Evolutionary conservation across 176 grass and related monocot genomes (phyloP).

Genomic region (Carex parvula): DNA sequence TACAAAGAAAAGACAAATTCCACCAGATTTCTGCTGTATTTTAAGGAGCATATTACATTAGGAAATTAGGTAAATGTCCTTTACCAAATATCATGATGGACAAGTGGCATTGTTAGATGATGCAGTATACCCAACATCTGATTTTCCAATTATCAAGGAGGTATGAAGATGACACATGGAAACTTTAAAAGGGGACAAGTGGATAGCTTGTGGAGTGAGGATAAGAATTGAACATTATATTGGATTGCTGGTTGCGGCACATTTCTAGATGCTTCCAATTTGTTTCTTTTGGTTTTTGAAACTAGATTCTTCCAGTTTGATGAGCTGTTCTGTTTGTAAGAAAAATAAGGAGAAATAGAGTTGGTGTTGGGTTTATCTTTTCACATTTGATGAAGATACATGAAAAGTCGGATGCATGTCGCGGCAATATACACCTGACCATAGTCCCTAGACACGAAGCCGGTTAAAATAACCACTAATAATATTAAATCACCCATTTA

Average conservation of each 20-base stretch:
- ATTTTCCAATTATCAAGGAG: slow-evolving; percentile 19
- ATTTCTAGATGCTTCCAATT: slow-evolving; percentile 3
- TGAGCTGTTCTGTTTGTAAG: neutral
- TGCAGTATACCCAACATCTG: neutral
- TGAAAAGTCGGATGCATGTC: neutral
- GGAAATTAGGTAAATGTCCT: slow-evolving; percentile 4
- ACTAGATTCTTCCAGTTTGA: slow-evolving; percentile 4
- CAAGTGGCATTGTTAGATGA: slow-evolving; percentile 5
- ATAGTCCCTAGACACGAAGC: no score
- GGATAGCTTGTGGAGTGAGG: neutral
- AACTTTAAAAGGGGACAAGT: neutral
- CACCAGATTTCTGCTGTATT: slow-evolving; percentile 8
- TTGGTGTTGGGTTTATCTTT: neutral
- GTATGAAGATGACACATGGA: slow-evolving; percentile 12
- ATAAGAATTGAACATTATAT: neutral
- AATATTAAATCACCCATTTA: no score
- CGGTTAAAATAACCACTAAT: no score
- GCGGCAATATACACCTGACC: no score
- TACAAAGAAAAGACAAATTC: slow-evolving; percentile 9
- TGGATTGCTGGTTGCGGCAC: neutral
- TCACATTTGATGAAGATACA: neutral
- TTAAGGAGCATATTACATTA: slow-evolving; percentile 2
- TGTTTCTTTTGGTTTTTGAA: neutral
- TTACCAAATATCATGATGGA: slow-evolving; percentile 7
- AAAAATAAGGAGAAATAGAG: neutral